Evolutionary conservation across 2,329 filamentous ascomycete genomes (phyloP), one percentile per base, ranked within the genome.

Genomic region (Samsoniella hepiali): DNA sequence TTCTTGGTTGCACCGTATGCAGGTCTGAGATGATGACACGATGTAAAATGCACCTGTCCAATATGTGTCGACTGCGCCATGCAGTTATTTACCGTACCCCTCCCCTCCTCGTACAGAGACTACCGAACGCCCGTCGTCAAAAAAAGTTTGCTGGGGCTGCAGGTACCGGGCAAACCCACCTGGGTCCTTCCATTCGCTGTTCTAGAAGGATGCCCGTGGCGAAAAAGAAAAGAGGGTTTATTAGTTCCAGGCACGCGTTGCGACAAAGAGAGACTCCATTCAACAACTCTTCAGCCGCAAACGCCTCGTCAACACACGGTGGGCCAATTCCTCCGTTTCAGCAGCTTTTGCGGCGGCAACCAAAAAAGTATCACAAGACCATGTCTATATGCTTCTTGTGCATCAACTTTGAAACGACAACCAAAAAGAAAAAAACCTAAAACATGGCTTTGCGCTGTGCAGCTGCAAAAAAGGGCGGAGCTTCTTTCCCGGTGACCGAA

Each of bases 391-490:
- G 31, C 49, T 31, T 32, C 31, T 32, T 32, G 56, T 32, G 22
- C 56, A 10, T n/a, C 5, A 13, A n/a, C 45, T 22, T 22, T 22
- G 22, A 22, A 22, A 22, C 22, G 22, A 22, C 22, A 22, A 38
- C 22, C 45, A 29, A 13, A 22, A 17, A 34, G 38, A 3, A 4
- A 11, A 49, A 5, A 58, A 22, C 27, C 38, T 31, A 32, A 44
- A 57, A 57, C 32, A 42, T 27, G 27, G 5, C 45, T 22, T 22
- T 56, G 36, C 13, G n/a, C 10, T 40, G n/a, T 10, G 15, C 15
- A 56, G n/a, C 32, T 59, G 57, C 45, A 59, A 51, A 59, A 51
- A 50, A 34, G 34, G 57, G 57, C 57, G 45, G 57, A 42, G 42
- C 32, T 13, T 44, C 40, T 15, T 58, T 10, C 11, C 17, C 34